Evolutionary conservation across 352 stramenopile genomes (phyloP), one percentile per base, ranked within the genome.

Genomic region (Phytophthora chlamydospora): DNA sequence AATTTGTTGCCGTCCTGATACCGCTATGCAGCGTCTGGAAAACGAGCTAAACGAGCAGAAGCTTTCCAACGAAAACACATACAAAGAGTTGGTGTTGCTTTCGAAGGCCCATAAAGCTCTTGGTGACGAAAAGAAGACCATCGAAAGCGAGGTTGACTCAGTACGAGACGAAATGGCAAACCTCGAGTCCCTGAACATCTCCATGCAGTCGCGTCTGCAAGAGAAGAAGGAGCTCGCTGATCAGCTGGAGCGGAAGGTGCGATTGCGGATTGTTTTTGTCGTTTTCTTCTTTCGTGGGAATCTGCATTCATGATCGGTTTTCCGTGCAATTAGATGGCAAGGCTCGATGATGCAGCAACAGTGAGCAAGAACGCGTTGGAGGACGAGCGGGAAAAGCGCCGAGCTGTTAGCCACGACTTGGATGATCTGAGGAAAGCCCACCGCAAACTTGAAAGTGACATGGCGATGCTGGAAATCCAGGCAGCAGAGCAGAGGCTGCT

Each of bases 41-140:
- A 66, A 78, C n/a, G 75, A 91, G 40, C 34, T 91, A 13, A 71
- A 76, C 21, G 80, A 90, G 24, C 71, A 88, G 34, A 75, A 78
- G 0, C 52, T 77, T 9, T 76, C 81, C 14, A 78, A 83, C 33
- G 83, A 93, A 34, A 80, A 68, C 36, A 87, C 80, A 17, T 95
- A 90, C 66, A 91, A 89, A 45, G 82, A 95, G 55, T 68, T 95
- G 1, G 82, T 95, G 4, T 41, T 95, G 43, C 52, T 95, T 6
- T 83, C 83, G 6, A 95, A 95, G 50, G 85, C 82, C 2, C 82
- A 95, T 62, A 90, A 93, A 65, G 72, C 71, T 19, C 52, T 90
- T 35, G 66, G 58, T 11, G 80, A 89, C 9, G 82, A 95, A 52
- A 89, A 89, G 16, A 59, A 78, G 19, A 71, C 43, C n/a, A 45